Percentiles rank a stretch among this genome's conserved stretches.
phyloP scores from a whole-genome alignment of 805 yeast genomes.

The Teunomyces barrocoloradensis region DNA sequence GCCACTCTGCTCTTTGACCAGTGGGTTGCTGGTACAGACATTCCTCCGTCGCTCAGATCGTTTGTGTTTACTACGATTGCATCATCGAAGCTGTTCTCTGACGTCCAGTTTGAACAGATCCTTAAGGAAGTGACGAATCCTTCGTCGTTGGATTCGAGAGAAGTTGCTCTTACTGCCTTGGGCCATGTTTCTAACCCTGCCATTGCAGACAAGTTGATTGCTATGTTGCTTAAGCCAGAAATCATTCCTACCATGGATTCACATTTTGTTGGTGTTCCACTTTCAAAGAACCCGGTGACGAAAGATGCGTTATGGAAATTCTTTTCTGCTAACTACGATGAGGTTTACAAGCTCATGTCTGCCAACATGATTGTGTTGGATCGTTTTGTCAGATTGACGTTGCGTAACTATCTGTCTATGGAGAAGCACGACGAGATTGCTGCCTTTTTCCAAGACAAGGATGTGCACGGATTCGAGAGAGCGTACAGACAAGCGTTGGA shows the following conservation, averaged over 20 bases:
- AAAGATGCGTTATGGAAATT: conserved; percentile 48
- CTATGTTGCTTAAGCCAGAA: conserved; percentile 38
- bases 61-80: conserved; percentile 46
- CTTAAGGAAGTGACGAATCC: conserved; percentile 50
- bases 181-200: conserved; percentile 43
- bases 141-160: conserved; percentile 55
- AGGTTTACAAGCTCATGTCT: conserved; percentile 43
- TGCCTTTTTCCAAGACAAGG: conserved; percentile 44
- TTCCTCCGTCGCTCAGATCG: conserved; percentile 45
- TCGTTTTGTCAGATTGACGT: conserved; percentile 40
- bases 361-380: conserved; percentile 52
- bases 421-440: conserved; percentile 36
- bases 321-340: conserved; percentile 47
- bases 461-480: conserved; percentile 56
- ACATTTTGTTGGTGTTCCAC: conserved; percentile 46
- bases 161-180: conserved; percentile 54
- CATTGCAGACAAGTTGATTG: conserved; percentile 39
- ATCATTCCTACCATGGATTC: conserved; percentile 58
- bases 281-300: conserved; percentile 45
- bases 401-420: conserved; percentile 37
- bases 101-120: conserved; percentile 37
- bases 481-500: conserved; percentile 57
- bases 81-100: conserved; percentile 30
- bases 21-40: conserved; percentile 20
- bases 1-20: conserved; percentile 30